These are phyloP conservation scores for Lodderomyces pseudojiufengensis DNA, from an alignment of 1,139 yeast genomes.

Conservation along the genomic window DNA sequence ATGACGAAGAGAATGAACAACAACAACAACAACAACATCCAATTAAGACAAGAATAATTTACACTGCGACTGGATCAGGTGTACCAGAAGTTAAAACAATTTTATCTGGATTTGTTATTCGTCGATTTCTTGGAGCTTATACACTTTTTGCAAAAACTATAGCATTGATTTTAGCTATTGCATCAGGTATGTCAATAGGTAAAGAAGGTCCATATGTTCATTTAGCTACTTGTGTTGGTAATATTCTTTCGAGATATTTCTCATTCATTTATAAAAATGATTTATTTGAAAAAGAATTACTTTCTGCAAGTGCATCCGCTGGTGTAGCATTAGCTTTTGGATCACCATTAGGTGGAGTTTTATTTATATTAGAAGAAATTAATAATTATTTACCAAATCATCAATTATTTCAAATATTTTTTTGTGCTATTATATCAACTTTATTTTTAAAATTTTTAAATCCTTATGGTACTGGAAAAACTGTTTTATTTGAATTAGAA, in stretches of 20 bases:
- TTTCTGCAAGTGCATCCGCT: conserved; percentile 64
- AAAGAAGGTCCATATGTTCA: conserved; percentile 76
- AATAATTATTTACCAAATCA: conserved; percentile 57
- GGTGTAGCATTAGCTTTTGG: conserved; percentile 74
- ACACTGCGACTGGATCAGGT: conserved; percentile 62
- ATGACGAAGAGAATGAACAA: neutral
- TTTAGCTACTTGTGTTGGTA: conserved; percentile 65
- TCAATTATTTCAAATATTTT: conserved; percentile 56
- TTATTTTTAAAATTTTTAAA: conserved; percentile 53
- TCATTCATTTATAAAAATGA: conserved; percentile 49
- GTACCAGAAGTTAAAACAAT: conserved; percentile 62
- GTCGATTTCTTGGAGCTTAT: conserved; percentile 53
- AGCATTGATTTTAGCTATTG: conserved; percentile 56
- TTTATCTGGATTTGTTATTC: conserved; percentile 52
- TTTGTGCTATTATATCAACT: conserved; percentile 59
- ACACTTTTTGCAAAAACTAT: conserved; percentile 51
- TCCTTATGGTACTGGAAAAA: conserved; percentile 63
- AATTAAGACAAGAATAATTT: conserved; percentile 30
- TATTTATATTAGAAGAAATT: conserved; percentile 64
- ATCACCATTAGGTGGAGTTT: conserved; percentile 65
- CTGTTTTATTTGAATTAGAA: conserved; percentile 55
- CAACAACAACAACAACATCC: conserved; percentile 2
- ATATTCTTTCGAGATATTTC: conserved; percentile 51
- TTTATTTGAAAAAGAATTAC: conserved; percentile 52
- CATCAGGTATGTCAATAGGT: conserved; percentile 64